phyloP scores from a whole-genome alignment of 164 flowering plant species.

The Aristolochia contorta region DNA sequence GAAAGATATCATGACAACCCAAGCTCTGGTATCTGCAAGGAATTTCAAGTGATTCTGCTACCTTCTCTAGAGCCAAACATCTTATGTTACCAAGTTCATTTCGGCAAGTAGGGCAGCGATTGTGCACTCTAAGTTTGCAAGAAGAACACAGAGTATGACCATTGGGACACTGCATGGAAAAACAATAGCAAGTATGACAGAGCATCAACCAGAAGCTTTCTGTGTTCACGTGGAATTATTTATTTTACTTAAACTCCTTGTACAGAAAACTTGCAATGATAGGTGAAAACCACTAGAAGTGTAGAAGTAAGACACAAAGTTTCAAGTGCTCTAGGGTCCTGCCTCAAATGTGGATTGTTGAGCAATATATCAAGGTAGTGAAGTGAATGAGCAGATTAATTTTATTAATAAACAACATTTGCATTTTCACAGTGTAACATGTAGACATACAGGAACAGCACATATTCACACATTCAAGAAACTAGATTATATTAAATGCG shows the following conservation, averaged over 20 bases:
- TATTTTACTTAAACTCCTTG: background rate
- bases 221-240: background rate
- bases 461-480: no score
- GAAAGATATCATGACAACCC: slow-evolving; percentile 44
- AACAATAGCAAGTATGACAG: background rate
- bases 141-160: slow-evolving; percentile 45
- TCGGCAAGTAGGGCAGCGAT: slow-evolving; percentile 45
- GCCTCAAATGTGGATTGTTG: no score
- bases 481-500: no score
- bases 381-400: no score
- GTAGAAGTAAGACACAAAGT: background rate
- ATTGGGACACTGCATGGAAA: slow-evolving; percentile 40
- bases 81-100: slow-evolving; percentile 48
- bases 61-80: slow-evolving; percentile 50
- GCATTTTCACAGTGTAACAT: no score
- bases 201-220: background rate
- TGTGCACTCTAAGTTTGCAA: slow-evolving; percentile 41
- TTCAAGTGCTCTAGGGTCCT: background rate
- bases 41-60: slow-evolving; percentile 44
- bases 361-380: no score
- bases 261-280: background rate
- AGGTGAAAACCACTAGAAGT: background rate
- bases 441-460: no score
- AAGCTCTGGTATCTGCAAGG: slow-evolving; percentile 33
- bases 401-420: no score